Evolutionary conservation across 192 early-diverging fungal species (phyloP).

Genomic region (Irineochytrium annulatum): DNA sequence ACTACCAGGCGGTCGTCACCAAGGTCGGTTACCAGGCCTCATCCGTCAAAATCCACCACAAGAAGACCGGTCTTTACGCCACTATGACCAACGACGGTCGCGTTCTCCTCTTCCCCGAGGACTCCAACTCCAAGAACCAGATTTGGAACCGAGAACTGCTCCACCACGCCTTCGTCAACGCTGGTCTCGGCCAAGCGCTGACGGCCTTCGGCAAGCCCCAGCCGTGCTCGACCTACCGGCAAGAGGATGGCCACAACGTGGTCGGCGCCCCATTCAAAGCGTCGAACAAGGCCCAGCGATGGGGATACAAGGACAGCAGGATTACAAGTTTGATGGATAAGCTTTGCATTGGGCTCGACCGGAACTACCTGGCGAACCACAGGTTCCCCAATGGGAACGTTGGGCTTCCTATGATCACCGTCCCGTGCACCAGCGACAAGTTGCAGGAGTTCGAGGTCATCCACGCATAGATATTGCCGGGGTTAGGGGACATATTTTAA

Average conservation of each 20-base stretch:
- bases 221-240: background rate
- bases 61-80: background rate
- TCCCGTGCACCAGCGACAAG: background rate
- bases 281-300: background rate
- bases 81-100: background rate
- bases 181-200: background rate
- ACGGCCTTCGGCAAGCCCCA: background rate
- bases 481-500: no score
- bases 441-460: background rate
- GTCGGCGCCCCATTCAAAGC: background rate
- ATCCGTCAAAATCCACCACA: background rate
- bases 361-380: background rate
- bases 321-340: background rate
- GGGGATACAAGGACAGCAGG: background rate
- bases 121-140: background rate
- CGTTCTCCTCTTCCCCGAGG: background rate
- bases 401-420: slow-evolving; percentile 2
- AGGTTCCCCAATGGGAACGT: background rate
- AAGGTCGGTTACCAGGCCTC: background rate
- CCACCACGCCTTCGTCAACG: background rate
- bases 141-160: no score
- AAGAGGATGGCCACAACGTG: background rate
- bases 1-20: background rate
- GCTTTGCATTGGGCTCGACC: background rate
- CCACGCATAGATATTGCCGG: no score